These are phyloP conservation scores for Ascobolus immersus DNA, from an alignment of 495 filamentous ascomycete species.

Conservation along the genomic window DNA sequence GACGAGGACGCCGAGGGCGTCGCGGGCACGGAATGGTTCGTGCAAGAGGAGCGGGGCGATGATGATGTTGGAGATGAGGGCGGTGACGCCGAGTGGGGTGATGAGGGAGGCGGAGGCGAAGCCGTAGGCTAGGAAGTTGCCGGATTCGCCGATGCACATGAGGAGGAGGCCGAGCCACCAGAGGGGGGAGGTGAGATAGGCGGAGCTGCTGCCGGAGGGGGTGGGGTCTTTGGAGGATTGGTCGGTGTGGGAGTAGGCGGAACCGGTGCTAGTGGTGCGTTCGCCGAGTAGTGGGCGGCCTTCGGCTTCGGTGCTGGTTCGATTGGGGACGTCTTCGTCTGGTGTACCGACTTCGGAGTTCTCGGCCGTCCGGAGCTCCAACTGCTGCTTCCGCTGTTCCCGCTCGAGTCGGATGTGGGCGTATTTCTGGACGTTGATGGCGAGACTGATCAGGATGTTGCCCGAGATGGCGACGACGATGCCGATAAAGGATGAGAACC, in stretches of 20 bases:
- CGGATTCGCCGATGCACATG: conserved; percentile 78
- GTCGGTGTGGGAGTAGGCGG: no score
- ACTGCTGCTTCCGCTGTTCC: conserved; percentile 24
- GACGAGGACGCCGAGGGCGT: conserved; percentile 66
- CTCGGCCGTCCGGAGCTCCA: not conserved
- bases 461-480: conserved; percentile 77
- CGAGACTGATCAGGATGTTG: conserved; percentile 79
- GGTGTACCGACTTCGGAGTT: not conserved
- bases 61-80: conserved; percentile 81
- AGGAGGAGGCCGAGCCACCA: conserved; percentile 87
- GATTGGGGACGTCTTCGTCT: no score
- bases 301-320: no score
- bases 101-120: conserved; percentile 98
- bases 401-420: conserved; percentile 60
- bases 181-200: conserved; percentile 75
- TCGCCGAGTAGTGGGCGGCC: no score
- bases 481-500: conserved; percentile 84
- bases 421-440: conserved; percentile 89
- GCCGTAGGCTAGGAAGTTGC: conserved; percentile 92
- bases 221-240: no score
- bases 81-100: conserved; percentile 84
- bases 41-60: conserved; percentile 85
- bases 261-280: no score
- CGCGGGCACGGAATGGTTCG: conserved; percentile 60
- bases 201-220: no score